Evolutionary conservation across 2,329 filamentous ascomycete species (phyloP), one percentile per base, ranked within the genome.

Genomic region (Fusarium siculi): DNA sequence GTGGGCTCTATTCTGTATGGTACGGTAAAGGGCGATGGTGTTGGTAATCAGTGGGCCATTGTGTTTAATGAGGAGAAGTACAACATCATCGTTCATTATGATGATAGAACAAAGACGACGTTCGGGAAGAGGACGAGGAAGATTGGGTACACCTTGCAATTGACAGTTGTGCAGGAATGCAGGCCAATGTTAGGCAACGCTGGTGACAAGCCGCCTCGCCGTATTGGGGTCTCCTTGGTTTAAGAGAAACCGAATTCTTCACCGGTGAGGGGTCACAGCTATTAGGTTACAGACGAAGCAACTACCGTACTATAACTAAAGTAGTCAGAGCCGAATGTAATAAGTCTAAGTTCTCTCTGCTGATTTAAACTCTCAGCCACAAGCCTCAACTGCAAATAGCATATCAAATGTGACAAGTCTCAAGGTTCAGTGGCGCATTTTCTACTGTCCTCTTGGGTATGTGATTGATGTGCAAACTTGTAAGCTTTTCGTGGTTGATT

Each of bases 61-160:
- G 39, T 42, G 8, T 42, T 42, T 8, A 42, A 7, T 21, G 39
- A 42, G 39, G 39, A 42, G 39, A n/a, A 42, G 39, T 42, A 42
- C 39, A 42, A 42, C 21, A 42, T 42, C 39, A 42, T 42, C 21
- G 21, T 42, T 42, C 39, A 42, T n/a, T 42, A 42, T 14, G 39
- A 42, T 8, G 11, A 9, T 4, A 14, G 2, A n/a, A 15, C 21
- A 8, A 42, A n/a, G 25, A 28, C 25, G 9, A 12, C 2, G 1
- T 15, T 42, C 15, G 39, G 39, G 14, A 21, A 15, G 15, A 42
- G 39, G 39, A n/a, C 15, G 9, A 42, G 39, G 39, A 42, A 42
- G 39, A 42, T 42, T 42, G 39, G 39, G 6, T 42, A 42, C 21
- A 42, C 39, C 7, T 42, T 42, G 39, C 11, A 42, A 12, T 21